These are phyloP conservation scores for Leccinum ochraceum DNA, from an alignment of 768 basidiomycete species.

Conservation along the genomic window DNA sequence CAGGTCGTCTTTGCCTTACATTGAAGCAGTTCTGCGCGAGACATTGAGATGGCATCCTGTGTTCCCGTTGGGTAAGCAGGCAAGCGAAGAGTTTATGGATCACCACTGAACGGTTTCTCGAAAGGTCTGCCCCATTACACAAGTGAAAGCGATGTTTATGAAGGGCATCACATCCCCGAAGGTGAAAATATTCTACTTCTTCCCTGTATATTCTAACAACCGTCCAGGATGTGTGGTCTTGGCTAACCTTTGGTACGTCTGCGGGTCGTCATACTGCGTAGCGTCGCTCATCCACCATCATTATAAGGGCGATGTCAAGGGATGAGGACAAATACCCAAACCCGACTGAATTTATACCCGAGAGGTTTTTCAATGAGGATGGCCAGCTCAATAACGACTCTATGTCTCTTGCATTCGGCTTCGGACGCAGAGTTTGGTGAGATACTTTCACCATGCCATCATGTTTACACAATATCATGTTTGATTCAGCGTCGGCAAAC, in stretches of 20 bases:
- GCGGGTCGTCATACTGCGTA: background rate
- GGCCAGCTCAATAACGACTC: constrained; percentile 28
- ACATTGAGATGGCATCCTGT: constrained; percentile 37
- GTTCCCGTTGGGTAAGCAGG: constrained; percentile 30
- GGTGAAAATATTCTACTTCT: constrained; percentile 11
- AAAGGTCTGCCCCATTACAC: constrained; percentile 34
- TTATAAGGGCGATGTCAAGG: constrained; percentile 31
- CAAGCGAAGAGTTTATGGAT: background rate
- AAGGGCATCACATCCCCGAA: constrained; percentile 29
- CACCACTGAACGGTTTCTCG: background rate
- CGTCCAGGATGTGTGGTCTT: constrained; percentile 31
- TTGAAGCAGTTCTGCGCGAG: constrained; percentile 37
- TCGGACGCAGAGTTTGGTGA: constrained; percentile 33
- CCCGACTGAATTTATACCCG: constrained; percentile 28
- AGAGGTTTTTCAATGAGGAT: constrained; percentile 28
- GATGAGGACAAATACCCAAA: constrained; percentile 30
- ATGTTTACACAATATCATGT: constrained; percentile 3
- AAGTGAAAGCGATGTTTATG: constrained; percentile 25
- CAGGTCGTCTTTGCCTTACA: constrained; percentile 30
- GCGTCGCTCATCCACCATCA: constrained; percentile 8
- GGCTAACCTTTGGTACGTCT: constrained; percentile 31
- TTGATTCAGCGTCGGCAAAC: constrained; percentile 24
- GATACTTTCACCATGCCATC: background rate
- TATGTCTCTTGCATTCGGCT: constrained; percentile 28
- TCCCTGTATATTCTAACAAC: constrained; percentile 13